Evolutionary conservation across 441 rosid genomes (phyloP), one percentile per base, ranked within the genome.

Genomic region (Kokia cookei): DNA sequence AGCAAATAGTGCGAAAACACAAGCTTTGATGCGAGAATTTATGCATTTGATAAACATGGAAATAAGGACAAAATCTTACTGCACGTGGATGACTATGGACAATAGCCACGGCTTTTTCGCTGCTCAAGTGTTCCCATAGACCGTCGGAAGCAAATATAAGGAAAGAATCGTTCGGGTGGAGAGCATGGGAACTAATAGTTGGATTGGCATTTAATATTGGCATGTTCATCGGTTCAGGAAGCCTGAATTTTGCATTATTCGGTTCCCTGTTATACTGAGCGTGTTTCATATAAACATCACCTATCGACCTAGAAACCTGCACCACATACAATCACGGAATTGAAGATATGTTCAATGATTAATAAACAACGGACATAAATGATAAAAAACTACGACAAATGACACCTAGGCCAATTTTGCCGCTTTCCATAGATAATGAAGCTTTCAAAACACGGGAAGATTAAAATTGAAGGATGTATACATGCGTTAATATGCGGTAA

Each of bases 141-240:
- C 98, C 98, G 84, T 93, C 97, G 5, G 98, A 93, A 61, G 98
- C 97, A 84, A 93, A 89, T 70, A 91, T 89, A 76, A 93, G 94
- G 86, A 93, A 91, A 40, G 89, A 88, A 81, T 93, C 98, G 75
- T 76, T 88, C 59, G 96, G 96, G 2, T 90, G 91, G 74, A 93
- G 83, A 43, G 86, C 78, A 76, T 89, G 94, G 72, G 86, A 68
- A 64, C 87, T 68, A 58, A 93, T 85, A 5, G 91, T 78, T 6
- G 98, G 98, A 67, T 80, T 74, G 79, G 92, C 94, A 78, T 88
- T 84, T 87, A 93, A 77, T 76, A 90, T 79, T 10, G 98, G 96
- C 90, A 86, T 82, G 81, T 76, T 69, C 67, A 90, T 89, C 66
- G 98, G 93, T 71, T 90, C 91, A 22, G 96, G 88, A 75, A 90